phyloP scores from a whole-genome alignment of 2,329 filamentous ascomycete species.

The Stachybotrys chlorohalonatus region DNA sequence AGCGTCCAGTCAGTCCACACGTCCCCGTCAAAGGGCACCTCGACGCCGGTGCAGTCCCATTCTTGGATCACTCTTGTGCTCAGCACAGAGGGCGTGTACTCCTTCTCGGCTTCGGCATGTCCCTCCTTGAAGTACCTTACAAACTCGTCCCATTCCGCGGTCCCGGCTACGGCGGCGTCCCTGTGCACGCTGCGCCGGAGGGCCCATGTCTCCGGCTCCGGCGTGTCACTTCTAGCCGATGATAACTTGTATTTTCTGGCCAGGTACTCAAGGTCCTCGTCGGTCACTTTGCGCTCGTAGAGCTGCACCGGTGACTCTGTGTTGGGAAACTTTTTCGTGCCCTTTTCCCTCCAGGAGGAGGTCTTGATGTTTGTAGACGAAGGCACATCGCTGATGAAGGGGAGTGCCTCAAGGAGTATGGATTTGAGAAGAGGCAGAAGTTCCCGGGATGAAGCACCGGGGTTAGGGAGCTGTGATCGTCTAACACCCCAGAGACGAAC shows the following conservation, averaged over 20 bases:
- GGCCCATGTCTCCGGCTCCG: slow-evolving; percentile 50
- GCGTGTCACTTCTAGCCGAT: not conserved
- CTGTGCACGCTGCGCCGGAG: slow-evolving; percentile 54
- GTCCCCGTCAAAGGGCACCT: slow-evolving; percentile 25
- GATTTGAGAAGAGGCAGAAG: slow-evolving; percentile 41
- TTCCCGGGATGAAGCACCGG: slow-evolving; percentile 27
- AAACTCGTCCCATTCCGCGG: slow-evolving; percentile 58
- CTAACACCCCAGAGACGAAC: slow-evolving; percentile 46
- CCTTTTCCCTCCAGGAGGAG: slow-evolving; percentile 41
- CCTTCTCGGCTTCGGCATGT: slow-evolving; percentile 29
- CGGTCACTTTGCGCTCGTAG: slow-evolving; percentile 38
- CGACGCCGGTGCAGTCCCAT: slow-evolving; percentile 36
- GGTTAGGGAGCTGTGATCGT: slow-evolving; percentile 35
- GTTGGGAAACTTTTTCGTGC: slow-evolving; percentile 37
- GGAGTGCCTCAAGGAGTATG: slow-evolving; percentile 48
- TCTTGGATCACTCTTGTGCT: slow-evolving; percentile 24
- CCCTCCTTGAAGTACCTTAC: slow-evolving; percentile 44
- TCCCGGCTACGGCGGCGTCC: slow-evolving; percentile 38
- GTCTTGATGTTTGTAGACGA: slow-evolving; percentile 17
- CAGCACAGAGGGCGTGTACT: slow-evolving; percentile 28
- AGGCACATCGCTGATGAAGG: slow-evolving; percentile 48
- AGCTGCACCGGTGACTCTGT: slow-evolving; percentile 43
- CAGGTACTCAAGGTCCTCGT: slow-evolving; percentile 30
- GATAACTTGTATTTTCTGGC: slow-evolving; percentile 19
- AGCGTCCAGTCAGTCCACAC: slow-evolving; percentile 40